Evolutionary conservation across 805 yeast genomes (phyloP).

Genomic region (Groenewaldozyma tartarivorans): DNA sequence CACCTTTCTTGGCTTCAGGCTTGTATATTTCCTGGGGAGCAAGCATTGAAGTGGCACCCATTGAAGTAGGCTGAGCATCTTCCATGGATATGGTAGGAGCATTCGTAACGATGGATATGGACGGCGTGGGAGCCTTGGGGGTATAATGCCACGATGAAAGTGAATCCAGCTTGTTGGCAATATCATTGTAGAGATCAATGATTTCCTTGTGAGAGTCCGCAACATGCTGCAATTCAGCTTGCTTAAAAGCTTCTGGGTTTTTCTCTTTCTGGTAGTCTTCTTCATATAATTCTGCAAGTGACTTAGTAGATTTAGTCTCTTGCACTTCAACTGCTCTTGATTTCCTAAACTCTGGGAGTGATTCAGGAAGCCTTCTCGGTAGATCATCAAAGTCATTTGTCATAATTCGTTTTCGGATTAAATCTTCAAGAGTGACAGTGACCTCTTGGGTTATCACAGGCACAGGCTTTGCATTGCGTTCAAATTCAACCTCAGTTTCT

Average conservation of each 20-base stretch:
- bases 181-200: conserved; percentile 46
- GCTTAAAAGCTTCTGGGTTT: conserved; percentile 33
- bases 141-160: conserved; percentile 89
- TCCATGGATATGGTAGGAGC: conserved; percentile 82
- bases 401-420: conserved; percentile 74
- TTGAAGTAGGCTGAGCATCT: conserved; percentile 87
- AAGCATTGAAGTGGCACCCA: conserved; percentile 60
- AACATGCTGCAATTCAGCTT: conserved; percentile 52
- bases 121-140: conserved; percentile 79
- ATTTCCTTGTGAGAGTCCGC: conserved; percentile 73
- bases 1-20: conserved; percentile 33
- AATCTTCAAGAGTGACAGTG: conserved; percentile 78
- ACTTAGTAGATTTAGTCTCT: conserved; percentile 75
- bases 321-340: conserved; percentile 47
- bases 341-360: conserved; percentile 48
- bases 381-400: conserved; percentile 75
- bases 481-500: conserved; percentile 72
- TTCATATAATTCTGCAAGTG: conserved; percentile 87
- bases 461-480: conserved; percentile 88
- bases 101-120: conserved; percentile 73
- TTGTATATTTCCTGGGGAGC: conserved; percentile 94
- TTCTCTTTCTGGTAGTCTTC: conserved; percentile 50
- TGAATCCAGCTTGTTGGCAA: conserved; percentile 72
- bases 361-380: conserved; percentile 60
- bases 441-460: conserved; percentile 88